Base-by-base conservation (phyloP, 257 asterid species). In the Dorcoceras hygrometricum region DNA sequence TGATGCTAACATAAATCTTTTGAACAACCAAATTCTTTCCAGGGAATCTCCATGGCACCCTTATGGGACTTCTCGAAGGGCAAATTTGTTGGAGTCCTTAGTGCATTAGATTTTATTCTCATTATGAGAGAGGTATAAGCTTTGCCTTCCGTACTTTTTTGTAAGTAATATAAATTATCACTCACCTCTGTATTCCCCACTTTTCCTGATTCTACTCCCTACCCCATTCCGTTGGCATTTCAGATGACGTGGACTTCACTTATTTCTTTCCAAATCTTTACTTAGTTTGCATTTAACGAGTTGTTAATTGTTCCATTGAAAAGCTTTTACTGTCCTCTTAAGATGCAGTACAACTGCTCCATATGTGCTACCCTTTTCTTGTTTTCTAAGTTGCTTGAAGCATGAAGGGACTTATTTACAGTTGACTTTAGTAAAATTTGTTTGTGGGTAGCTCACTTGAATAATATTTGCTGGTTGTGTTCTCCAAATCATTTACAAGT, bases 11-110 rank as follows among this genome's bases (percentile, higher is more conserved):
- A 65, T 63, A 19, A 28, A 50, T 68, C 57, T 63, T 57, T 55
- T 66, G 66, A 75, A 53, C 66, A 26, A 54, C 32, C 53, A 28
- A 77, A 23, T 25, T 81, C n/a, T 76, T 83, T 83, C 56, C 86
- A 92, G 96, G 97, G 95, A 59, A 78, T 84, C 76, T 84, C 93
- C 57, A 77, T 78, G 72, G 97, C 98, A 10, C 96, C 96, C 26
- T 81, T 92, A 25, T 92, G 97, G 96, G 88, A 88, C 82, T 92
- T 82, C 78, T 74, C 85, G 27, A 87, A 82, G 78, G 89, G 89
- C 53, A 81, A 73, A 71, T 92, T 89, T 78, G 90, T 83, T 59
- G 98, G 98, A 79, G 87, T 89, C 71, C 93, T 92, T 53, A 92
- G 95, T 60, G 88, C 96, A 18, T 69, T 85, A 74, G 97, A 92